Conservation (phyloP, 2,329 filamentous ascomycete species). For the Aspergillus texensis region DNA sequence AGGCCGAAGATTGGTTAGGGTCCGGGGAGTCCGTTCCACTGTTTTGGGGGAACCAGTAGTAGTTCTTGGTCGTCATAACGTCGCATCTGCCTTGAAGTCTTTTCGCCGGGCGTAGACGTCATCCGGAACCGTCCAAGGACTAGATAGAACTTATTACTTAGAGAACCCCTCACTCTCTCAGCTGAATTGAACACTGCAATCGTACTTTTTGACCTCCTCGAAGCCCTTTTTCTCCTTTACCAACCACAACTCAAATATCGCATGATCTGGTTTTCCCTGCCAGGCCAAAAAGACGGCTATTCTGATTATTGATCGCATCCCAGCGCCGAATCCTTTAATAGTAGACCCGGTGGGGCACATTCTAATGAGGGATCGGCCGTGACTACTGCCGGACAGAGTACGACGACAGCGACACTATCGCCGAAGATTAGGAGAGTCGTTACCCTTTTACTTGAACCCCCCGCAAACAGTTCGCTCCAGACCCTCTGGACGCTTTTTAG, state of each 20-base stretch:
- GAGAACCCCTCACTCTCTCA: slow-evolving; percentile 12
- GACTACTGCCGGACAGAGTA: neutral
- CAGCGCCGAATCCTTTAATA: slow-evolving; percentile 4
- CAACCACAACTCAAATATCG: neutral
- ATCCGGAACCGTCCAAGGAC: slow-evolving; percentile 29
- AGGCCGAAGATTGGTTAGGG: neutral
- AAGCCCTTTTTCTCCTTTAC: neutral
- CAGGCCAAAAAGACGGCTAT: neutral
- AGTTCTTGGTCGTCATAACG: slow-evolving; percentile 23
- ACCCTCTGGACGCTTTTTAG: slow-evolving; percentile 8
- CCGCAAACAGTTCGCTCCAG: slow-evolving; percentile 34
- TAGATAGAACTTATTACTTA: neutral
- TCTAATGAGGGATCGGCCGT: slow-evolving; percentile 6
- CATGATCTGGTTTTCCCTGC: neutral
- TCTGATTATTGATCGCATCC: neutral
- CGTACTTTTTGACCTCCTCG: neutral
- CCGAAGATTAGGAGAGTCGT: neutral
- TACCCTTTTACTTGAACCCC: slow-evolving; percentile 12
- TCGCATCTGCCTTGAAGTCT: slow-evolving; percentile 18
- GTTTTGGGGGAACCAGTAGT: slow-evolving; percentile 3
- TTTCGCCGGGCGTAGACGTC: slow-evolving; percentile 36
- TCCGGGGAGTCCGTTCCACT: slow-evolving; percentile 15
- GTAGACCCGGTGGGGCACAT: slow-evolving; percentile 4
- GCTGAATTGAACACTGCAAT: neutral
- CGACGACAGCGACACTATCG: neutral